Conservation (phyloP, 495 filamentous ascomycete genomes). For the Jackrogersella multiformis region DNA sequence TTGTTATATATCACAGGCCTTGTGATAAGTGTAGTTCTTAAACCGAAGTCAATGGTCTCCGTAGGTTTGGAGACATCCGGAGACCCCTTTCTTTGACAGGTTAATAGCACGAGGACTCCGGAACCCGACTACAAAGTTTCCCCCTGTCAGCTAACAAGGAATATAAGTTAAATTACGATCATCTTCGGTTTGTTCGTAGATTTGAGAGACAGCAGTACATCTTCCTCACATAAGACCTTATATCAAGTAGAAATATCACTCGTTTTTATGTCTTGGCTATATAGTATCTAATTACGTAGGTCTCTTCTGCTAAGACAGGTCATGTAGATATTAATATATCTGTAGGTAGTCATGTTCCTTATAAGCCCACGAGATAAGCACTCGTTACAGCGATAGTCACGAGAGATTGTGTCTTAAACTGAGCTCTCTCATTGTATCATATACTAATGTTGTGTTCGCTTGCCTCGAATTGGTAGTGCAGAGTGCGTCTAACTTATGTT, state of each 20-base stretch:
- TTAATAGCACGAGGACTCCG: neutral
- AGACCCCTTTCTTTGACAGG: neutral
- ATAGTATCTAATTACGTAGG: neutral
- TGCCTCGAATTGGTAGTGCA: conserved; percentile 44
- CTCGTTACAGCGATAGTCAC: neutral
- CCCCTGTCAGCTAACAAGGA: neutral
- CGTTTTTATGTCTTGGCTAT: conserved; percentile 16
- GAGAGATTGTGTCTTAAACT: conserved; percentile 10
- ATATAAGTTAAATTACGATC: conserved; percentile 11
- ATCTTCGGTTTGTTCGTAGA: neutral
- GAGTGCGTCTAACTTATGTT: conserved; percentile 31
- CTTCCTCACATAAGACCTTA: neutral
- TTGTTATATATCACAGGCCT: neutral
- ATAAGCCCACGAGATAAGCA: neutral
- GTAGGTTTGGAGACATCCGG: too few relatives aligned
- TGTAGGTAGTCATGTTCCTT: neutral
- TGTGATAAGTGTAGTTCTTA: neutral
- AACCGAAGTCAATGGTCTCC: too few relatives aligned
- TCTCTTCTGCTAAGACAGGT: conserved; percentile 17
- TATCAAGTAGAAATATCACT: neutral
- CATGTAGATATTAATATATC: conserved; percentile 14
- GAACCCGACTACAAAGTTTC: neutral
- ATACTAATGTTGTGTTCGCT: conserved; percentile 1
- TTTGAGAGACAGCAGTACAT: neutral
- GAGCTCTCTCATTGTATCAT: conserved; percentile 1